Conservation (phyloP, 2,329 filamentous ascomycete genomes). For the Cytospora schulzeri region DNA sequence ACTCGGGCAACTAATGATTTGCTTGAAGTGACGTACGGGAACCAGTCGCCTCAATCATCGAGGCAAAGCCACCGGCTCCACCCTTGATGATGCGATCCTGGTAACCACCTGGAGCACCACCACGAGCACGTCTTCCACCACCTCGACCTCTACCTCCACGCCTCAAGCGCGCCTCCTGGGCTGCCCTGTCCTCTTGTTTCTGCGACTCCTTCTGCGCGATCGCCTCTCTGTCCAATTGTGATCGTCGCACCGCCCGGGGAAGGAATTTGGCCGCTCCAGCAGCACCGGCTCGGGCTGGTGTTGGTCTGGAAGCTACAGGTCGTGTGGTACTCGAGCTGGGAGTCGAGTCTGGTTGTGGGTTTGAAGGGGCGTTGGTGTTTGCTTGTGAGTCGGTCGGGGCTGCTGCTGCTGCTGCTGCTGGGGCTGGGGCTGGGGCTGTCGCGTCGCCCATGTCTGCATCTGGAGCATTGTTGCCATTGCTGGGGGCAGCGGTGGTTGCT, state of each 20-base stretch:
- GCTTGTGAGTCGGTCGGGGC: not conserved
- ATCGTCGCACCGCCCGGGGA: constrained; percentile 39
- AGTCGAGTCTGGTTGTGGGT: constrained; percentile 1
- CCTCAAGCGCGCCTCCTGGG: constrained; percentile 35
- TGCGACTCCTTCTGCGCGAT: constrained; percentile 40
- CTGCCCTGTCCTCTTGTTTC: constrained; percentile 35
- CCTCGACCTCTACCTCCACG: constrained; percentile 31
- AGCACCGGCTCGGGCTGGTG: constrained; percentile 10
- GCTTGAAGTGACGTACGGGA: constrained; percentile 10
- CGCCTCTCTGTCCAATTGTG: constrained; percentile 40
- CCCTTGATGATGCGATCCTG: constrained; percentile 22
- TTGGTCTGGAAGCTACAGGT: constrained; percentile 4
- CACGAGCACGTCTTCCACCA: constrained; percentile 31
- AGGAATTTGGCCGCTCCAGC: constrained; percentile 32
- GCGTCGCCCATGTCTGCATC: not conserved
- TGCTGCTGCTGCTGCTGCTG: constrained; percentile 5
- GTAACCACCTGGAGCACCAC: constrained; percentile 31
- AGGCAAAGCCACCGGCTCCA: constrained; percentile 21
- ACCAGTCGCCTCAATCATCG: constrained; percentile 20
- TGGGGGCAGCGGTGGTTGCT: constrained; percentile 11
- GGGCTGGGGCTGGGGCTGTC: not conserved
- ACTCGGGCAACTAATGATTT: no score
- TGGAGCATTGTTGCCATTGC: not conserved
- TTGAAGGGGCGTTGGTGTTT: not conserved
- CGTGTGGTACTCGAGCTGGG: constrained; percentile 13